Evolutionary conservation across 2,329 filamentous ascomycete genomes (phyloP).

Genomic region (Colletotrichum chlorophyti): DNA sequence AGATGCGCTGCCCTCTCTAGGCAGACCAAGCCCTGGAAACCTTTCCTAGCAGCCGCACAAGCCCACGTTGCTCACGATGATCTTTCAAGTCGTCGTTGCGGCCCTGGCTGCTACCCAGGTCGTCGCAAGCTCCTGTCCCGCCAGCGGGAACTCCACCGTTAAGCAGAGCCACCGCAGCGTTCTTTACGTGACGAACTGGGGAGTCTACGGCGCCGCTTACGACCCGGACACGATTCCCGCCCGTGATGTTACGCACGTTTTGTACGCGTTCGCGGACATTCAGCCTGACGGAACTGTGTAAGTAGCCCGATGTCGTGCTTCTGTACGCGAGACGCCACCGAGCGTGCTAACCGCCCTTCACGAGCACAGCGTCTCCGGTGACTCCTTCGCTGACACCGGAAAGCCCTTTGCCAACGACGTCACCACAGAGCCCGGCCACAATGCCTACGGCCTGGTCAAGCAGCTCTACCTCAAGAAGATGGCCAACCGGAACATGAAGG

Average conservation of each 20-base stretch:
- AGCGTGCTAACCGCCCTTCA: background rate
- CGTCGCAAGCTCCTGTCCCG: too few species aligned
- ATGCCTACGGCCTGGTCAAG: conserved; percentile 83
- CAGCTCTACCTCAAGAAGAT: conserved; percentile 82
- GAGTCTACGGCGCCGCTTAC: conserved; percentile 18
- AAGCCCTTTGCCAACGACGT: conserved; percentile 14
- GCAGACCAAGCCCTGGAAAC: too few species aligned
- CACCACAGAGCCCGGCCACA: conserved; percentile 54
- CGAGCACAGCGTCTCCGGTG: conserved; percentile 35
- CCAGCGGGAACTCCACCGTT: background rate
- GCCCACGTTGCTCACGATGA: too few species aligned
- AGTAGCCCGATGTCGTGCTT: background rate
- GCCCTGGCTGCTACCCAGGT: too few species aligned
- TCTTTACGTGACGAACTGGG: conserved; percentile 23
- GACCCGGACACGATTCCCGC: conserved; percentile 7
- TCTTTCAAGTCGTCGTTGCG: too few species aligned
- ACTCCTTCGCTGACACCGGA: conserved; percentile 40
- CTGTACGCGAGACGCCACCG: background rate
- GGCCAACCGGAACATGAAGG: conserved; percentile 77
- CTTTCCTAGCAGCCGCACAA: too few species aligned
- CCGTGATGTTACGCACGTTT: conserved; percentile 8
- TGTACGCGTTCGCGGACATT: conserved; percentile 23
- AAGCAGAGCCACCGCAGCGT: conserved; percentile 2
- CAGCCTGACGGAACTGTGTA: conserved; percentile 20
- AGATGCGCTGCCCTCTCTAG: too few species aligned